Base-by-base conservation (phyloP, 31 red algal species). In the Endocladia muricata region DNA sequence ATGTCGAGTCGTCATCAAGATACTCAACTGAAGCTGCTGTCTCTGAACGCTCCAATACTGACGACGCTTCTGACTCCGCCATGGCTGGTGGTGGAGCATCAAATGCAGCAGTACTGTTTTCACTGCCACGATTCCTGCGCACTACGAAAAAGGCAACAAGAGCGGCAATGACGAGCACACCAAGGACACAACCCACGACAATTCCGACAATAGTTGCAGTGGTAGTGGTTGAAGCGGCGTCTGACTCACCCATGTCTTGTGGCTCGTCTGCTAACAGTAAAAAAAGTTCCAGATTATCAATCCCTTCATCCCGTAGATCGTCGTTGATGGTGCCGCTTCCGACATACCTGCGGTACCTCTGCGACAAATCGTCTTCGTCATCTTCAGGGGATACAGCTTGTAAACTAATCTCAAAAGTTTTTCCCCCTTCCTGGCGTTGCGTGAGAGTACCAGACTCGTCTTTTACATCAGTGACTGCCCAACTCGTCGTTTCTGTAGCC, bases 1-100 rank as follows among this genome's bases (percentile, higher is more conserved):
- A 85, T 9, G 69, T 85, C 6, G 82, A 85, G 42, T 85, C 82
- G 58, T 85, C 82, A 43, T 85, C 82, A 44, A 85, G 36, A 69
- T 85, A 85, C 60, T 85, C 82, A 22, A 85, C 52, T 7, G 82
- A 85, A 2, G 82, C 71, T 11, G 57, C 82, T 4, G 71, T 75
- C 41, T 85, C 82, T 29, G 82, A 75, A 26, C 60, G 42, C 57
- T 75, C 82, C 31, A 73, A 35, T 28, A 56, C 82, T 0, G 82
- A 85, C 28, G 82, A 85, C 36, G 69, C 43, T 37, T 85, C 82
- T 51, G 70, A 76, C 40, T 85, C 82, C 19, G 58, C 60, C 70
- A 76, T 69, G 1, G 70, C 43, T 3, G 82, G 82, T 1, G 82
- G 82, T 30, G 78, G 78, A 42, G 59, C 69, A 29, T 85, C 71